Conservation (phyloP, 805 yeast genomes). For the Kazachstania viticola region DNA sequence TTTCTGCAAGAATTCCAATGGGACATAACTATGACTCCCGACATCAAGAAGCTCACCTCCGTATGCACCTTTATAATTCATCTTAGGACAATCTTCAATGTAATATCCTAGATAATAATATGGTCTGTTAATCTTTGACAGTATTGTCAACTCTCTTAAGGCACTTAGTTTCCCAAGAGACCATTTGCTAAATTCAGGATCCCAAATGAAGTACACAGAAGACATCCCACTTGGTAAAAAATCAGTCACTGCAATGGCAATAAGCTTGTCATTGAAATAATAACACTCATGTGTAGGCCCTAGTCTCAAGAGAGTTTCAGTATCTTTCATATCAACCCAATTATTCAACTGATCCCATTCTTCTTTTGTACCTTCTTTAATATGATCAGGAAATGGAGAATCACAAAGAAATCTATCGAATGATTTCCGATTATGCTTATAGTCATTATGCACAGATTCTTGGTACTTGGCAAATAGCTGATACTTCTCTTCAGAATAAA, state of each 20-base stretch:
- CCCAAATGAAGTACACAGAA: slow-evolving; percentile 81
- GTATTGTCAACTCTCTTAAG: slow-evolving; percentile 51
- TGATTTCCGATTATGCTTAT: slow-evolving; percentile 33
- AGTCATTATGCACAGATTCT: slow-evolving; percentile 54
- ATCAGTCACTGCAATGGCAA: slow-evolving; percentile 71
- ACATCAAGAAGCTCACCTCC: slow-evolving; percentile 65
- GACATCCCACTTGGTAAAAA: slow-evolving; percentile 66
- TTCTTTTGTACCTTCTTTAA: slow-evolving; percentile 15
- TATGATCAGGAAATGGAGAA: slow-evolving; percentile 40
- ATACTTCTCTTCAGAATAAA: slow-evolving; percentile 46
- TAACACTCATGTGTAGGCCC: slow-evolving; percentile 79
- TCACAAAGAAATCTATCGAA: slow-evolving; percentile 62
- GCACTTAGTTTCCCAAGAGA: slow-evolving; percentile 74
- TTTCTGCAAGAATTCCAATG: slow-evolving; percentile 9
- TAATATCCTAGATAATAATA: slow-evolving; percentile 75
- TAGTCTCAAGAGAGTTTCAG: slow-evolving; percentile 13
- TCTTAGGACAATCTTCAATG: slow-evolving; percentile 67
- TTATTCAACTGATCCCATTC: slow-evolving; percentile 22
- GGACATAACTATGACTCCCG: slow-evolving; percentile 33
- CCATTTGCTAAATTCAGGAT: slow-evolving; percentile 59
- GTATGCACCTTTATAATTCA: slow-evolving; percentile 70
- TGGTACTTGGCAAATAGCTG: slow-evolving; percentile 60
- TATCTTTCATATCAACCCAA: slow-evolving; percentile 27
- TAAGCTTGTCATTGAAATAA: slow-evolving; percentile 46
- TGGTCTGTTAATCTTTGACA: slow-evolving; percentile 30